Evolutionary conservation across 2,329 filamentous ascomycete species (phyloP), one percentile per base, ranked within the genome.

Genomic region (Westerdykella aurantiaca): DNA sequence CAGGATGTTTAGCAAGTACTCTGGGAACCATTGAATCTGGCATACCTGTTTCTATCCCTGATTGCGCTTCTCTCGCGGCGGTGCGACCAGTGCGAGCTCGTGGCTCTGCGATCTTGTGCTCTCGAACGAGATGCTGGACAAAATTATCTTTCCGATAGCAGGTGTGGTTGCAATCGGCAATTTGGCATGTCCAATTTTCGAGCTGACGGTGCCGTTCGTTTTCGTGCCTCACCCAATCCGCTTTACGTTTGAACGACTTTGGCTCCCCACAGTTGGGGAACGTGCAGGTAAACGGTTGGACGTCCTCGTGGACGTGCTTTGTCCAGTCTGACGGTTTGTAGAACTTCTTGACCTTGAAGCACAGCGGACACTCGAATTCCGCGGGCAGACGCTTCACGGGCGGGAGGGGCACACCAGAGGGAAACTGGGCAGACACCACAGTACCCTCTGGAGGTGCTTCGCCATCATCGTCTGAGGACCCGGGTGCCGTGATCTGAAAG

Each of bases 311-410:
- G 1, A 96, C 87, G 60, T 96, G 90, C 64, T 96, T 95, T 1
- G 89, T 95, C 90, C 90, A 96, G 67, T 96, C 90, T 0, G 89
- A 95, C 13, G 89, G 90, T 66, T 95, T 95, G 56, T 83, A 80
- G 56, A 93, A 89, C 57, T 82, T 88, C 73, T 93, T 95, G 41
- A 82, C 78, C 54, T 83, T 81, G 71, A 88, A 95, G 69, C 90
- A 95, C 17, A 95, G 72, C 31, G 86, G 84, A 55, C 90, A 96
- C 70, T 96, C 90, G 48, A 95, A 91, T 59, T 91, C 83, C 3
- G 89, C 88, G 0, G 90, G 90, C 6, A 96, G 75, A 13, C 79
- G 78, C 45, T 73, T 77, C 2, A 88, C 84, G 1, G 88, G 88
- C 5, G 90, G 90, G 67, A 88, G 78, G 6, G 88, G 88, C 5